These are phyloP conservation scores for Erigeron canadensis DNA, from an alignment of 129 eudicot species.

Conservation along the genomic window DNA sequence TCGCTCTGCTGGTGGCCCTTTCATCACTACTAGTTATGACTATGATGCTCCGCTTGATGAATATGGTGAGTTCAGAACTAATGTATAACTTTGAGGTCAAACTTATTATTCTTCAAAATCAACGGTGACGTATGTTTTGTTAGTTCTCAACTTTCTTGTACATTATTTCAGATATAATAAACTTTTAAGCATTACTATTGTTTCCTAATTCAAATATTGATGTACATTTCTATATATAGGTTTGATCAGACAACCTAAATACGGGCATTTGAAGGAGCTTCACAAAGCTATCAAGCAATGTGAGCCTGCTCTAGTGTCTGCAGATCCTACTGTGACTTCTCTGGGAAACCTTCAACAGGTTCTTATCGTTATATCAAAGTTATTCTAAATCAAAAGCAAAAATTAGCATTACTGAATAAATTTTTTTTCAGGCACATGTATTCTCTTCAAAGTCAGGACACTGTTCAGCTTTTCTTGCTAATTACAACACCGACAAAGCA, in stretches of 20 bases:
- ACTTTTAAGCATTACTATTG: background rate
- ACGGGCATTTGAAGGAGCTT: conserved; percentile 60
- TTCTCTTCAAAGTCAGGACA: conserved; percentile 40
- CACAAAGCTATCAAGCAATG: conserved; percentile 56
- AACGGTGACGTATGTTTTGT: background rate
- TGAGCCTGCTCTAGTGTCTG: conserved; percentile 48
- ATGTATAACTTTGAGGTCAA: background rate
- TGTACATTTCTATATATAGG: conserved; percentile 21
- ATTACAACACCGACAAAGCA: conserved; percentile 38
- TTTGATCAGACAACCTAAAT: conserved; percentile 59
- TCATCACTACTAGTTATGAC: conserved; percentile 61
- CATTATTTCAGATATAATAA: too few species aligned
- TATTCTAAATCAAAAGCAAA: background rate
- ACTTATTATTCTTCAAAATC: background rate
- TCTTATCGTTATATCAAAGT: background rate
- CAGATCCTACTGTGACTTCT: conserved; percentile 48
- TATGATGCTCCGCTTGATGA: conserved; percentile 77
- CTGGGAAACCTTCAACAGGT: conserved; percentile 51
- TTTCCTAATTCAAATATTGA: background rate
- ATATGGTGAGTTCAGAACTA: conserved; percentile 43
- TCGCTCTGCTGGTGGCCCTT: conserved; percentile 69
- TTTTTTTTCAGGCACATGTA: conserved; percentile 44
- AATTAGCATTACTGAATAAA: too few species aligned
- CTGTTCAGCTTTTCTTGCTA: conserved; percentile 56
- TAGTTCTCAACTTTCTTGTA: background rate